Evolutionary conservation across 768 basidiomycete species (phyloP).

Genomic region (Agaricus subrufescens): DNA sequence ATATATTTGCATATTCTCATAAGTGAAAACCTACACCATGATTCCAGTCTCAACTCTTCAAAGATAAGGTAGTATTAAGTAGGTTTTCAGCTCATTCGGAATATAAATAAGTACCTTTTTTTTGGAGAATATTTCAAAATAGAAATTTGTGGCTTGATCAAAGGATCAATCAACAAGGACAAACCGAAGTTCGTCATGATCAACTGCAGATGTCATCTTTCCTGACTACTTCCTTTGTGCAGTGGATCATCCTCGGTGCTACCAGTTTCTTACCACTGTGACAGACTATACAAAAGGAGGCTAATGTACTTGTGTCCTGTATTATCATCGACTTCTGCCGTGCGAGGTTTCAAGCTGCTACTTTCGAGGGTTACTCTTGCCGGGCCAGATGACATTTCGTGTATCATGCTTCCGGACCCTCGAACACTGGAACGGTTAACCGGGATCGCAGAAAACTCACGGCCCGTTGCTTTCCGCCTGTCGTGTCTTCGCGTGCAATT

Average conservation of each 20-base stretch:
- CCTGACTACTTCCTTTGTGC: not conserved
- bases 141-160: not conserved
- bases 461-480: not conserved
- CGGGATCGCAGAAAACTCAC: not conserved
- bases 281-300: not conserved
- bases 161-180: not conserved
- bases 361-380: conserved; percentile 2
- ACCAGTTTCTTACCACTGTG: not conserved
- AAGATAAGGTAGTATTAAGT: no score
- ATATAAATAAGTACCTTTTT: no score
- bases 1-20: no score
- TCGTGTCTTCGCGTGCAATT: no score
- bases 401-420: not conserved
- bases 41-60: no score
- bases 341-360: not conserved
- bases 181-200: not conserved
- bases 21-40: no score
- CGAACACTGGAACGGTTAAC: not conserved
- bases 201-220: no score
- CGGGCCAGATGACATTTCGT: not conserved
- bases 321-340: not conserved
- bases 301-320: not conserved
- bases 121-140: no score
- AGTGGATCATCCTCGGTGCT: conserved; percentile 11
- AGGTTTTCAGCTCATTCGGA: no score